Conservation (phyloP, 1,284 basidiomycete species). For the Puccinia horiana region DNA sequence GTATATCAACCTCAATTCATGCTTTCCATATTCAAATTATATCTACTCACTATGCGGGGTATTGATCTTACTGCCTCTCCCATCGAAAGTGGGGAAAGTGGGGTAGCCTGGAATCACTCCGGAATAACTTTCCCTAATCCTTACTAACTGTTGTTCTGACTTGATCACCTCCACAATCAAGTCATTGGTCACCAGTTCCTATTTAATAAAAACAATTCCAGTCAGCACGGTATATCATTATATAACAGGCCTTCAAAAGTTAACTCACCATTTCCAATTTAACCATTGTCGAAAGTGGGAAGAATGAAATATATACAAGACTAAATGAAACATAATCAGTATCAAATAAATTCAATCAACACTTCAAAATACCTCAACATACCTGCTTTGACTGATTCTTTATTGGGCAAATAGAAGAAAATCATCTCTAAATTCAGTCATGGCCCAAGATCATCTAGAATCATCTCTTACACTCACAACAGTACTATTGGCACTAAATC, state of each 20-base stretch:
- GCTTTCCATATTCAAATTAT: too few species aligned
- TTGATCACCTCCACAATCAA: conserved; percentile 14
- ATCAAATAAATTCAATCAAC: too few species aligned
- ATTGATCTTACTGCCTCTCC: neutral
- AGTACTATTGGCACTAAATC: conserved; percentile 5
- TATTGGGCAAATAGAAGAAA: neutral
- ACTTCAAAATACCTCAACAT: neutral
- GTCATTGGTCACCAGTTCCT: conserved; percentile 18
- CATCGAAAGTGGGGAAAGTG: neutral
- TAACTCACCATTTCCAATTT: neutral
- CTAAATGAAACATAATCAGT: neutral
- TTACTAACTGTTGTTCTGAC: neutral
- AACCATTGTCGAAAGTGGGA: conserved; percentile 2
- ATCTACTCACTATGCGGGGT: neutral
- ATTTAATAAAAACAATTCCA: neutral
- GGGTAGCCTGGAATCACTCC: neutral
- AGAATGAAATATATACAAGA: neutral
- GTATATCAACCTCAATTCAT: neutral
- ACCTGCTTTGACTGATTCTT: conserved; percentile 1
- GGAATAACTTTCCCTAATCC: neutral
- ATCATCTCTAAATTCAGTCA: too few species aligned
- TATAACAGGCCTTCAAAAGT: too few species aligned
- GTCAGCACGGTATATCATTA: too few species aligned
- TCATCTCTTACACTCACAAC: neutral
- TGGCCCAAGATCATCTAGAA: too few species aligned